Evolutionary conservation across 768 basidiomycete genomes (phyloP), one percentile per base, ranked within the genome.

Genomic region (Tulasnella sp.): DNA sequence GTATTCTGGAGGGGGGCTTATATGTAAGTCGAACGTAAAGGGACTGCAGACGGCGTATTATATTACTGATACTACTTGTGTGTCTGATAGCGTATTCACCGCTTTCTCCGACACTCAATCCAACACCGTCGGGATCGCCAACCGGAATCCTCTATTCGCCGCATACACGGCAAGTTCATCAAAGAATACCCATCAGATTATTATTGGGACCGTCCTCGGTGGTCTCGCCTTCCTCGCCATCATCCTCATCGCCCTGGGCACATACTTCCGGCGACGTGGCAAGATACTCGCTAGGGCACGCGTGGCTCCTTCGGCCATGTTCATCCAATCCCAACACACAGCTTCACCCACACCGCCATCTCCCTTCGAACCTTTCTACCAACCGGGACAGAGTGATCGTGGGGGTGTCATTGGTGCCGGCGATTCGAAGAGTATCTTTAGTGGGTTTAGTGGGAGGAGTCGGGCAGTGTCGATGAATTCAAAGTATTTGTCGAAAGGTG

Each of bases 181-280:
- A 19, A 34, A 41, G 15, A 10, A n/a, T 10, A 52, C 53, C 41
- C 53, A 34, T 29, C 45, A 53, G 19, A n/a, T 50, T n/a, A 62
- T 63, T 24, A 51, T 56, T 27, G 62, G 62, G 5, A 41, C 45
- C n/a, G 62, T 63, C 24, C 24, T 63, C 11, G 62, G 62, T 38
- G 62, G 62, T 24, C 24, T 63, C 3, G 60, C 32, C 21, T 48
- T 48, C 41, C 51, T 63, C 19, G 30, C 43, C 1, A 5, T 54
- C 3, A 4, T 63, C 1, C 62, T 23, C 3, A 21, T 38, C 51
- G 32, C 41, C 15, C 13, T 42, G 13, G 30, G 44, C 24, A 42
- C 47, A 26, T 63, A 43, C 51, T 15, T 11, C 2, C 61, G 51
- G 17, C 51, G 51, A n/a, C 17, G 24, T 26, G 24, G 43, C n/a